These are phyloP conservation scores for Russula emetica DNA, from an alignment of 768 basidiomycete species.

Conservation along the genomic window DNA sequence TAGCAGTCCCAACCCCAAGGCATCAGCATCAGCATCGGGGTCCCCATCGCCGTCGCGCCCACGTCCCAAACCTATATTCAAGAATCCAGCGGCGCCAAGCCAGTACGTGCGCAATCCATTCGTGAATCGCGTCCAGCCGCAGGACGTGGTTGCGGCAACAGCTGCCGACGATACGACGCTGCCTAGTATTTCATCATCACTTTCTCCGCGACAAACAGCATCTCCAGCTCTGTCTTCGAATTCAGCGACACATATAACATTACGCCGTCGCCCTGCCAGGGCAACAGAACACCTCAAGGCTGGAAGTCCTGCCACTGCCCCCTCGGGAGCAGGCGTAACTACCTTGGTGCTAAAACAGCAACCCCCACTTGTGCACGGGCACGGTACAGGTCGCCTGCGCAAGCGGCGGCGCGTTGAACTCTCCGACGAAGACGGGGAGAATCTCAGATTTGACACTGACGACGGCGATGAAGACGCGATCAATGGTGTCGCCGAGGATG, in stretches of 20 bases:
- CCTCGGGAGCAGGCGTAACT: not conserved
- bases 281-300: slow-evolving; percentile 13
- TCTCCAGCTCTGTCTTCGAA: not conserved
- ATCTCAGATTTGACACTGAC: slow-evolving; percentile 25
- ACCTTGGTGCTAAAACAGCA: not conserved
- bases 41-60: slow-evolving; percentile 20
- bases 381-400: not conserved
- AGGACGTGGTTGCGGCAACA: not conserved
- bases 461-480: slow-evolving; percentile 6
- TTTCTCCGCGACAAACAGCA: not conserved
- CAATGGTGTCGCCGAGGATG: slow-evolving; percentile 1
- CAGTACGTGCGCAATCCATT: slow-evolving; percentile 20
- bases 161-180: not conserved
- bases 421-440: slow-evolving; percentile 29
- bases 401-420: slow-evolving; percentile 16
- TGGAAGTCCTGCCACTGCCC: not conserved
- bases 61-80: slow-evolving; percentile 24
- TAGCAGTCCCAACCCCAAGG: not conserved
- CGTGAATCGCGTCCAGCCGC: slow-evolving; percentile 5
- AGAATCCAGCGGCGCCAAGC: slow-evolving; percentile 13
- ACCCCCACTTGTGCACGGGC: not conserved
- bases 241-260: not conserved
- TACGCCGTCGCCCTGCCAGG: slow-evolving; percentile 15
- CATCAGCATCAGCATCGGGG: not conserved
- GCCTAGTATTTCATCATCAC: not conserved